Evolutionary conservation across 2,329 filamentous ascomycete species (phyloP), one percentile per base, ranked within the genome.

Genomic region (Bipolaris gigantea): DNA sequence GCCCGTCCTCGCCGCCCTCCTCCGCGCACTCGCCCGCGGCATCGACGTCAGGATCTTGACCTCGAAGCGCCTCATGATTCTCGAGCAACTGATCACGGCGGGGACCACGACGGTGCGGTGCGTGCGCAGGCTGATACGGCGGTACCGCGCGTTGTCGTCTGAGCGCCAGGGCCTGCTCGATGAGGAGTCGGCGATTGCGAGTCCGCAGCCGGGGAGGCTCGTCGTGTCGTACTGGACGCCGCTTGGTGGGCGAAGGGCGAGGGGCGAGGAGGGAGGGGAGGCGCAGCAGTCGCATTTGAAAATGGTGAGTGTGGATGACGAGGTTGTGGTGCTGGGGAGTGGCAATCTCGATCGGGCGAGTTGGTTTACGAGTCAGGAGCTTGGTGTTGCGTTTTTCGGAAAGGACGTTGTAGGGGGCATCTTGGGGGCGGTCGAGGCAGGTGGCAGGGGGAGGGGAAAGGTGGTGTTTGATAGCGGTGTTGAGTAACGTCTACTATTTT

Each of bases 341-440:
- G 90, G 89, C 1, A 95, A 95, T 69, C 85, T 92, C 80, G 90
- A 95, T 74, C 83, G 90, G 1, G 89, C 90, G 7, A 92, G 89
- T 69, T 94, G 89, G 89, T 92, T 85, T 73, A 94, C 90, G 5
- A 92, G 89, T 71, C 90, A 94, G 73, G 90, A 95, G 74, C 76
- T 94, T 19, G 90, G 90, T 1, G 77, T 94, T 27, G 80, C 80
- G 1, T 77, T 85, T 39, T 79, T 81, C 47, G 77, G 75, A 4
- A 62, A 50, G 7, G 69, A 71, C 0, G 62, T 82, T 34, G 77
- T 77, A 8, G 53, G 55, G 15, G 61, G 57, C 9, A 66, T 80
- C 15, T 52, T 44, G 19, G 42, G 18, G 6, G 54, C 56, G 0
- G 62, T 73, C 1, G 65, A 69, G 45, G 50, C 51, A 27, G 66